Conservation (phyloP, 163 green algal species). For the Scenedesmus sp. region DNA sequence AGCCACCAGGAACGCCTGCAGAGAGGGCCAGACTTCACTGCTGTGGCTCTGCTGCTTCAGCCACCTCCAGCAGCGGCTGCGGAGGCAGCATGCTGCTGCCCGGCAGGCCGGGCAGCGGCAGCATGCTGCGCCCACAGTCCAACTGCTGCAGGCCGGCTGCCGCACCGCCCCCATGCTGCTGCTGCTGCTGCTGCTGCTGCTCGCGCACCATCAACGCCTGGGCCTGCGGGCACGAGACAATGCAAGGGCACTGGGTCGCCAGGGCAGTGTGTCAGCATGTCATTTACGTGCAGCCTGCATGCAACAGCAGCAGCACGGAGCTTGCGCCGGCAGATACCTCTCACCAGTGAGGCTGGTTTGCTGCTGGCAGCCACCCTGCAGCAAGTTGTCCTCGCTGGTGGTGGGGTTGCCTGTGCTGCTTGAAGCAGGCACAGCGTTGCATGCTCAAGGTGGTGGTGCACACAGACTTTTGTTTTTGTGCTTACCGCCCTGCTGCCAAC, state of each 20-base stretch:
- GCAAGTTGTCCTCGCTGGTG: too few relatives aligned
- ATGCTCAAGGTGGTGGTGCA: too few relatives aligned
- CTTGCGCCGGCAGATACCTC: too few relatives aligned
- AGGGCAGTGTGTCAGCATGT: too few relatives aligned
- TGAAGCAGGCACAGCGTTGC: too few relatives aligned
- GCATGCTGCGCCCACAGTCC: constrained; percentile 12
- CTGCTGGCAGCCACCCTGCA: too few relatives aligned
- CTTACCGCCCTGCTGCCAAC: background rate
- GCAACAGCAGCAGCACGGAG: too few relatives aligned
- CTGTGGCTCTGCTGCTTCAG: background rate
- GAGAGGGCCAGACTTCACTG: background rate
- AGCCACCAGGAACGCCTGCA: too few relatives aligned
- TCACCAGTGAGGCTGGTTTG: too few relatives aligned
- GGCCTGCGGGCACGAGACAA: background rate
- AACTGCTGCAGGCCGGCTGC: constrained; percentile 21
- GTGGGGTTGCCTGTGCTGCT: too few relatives aligned
- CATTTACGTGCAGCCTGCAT: too few relatives aligned
- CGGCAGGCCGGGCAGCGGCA: constrained; percentile 38
- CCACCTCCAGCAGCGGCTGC: constrained; percentile 46
- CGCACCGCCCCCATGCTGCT: background rate
- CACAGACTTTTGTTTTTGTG: too few relatives aligned
- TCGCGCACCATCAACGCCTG: constrained; percentile 33
- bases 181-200: constrained; percentile 27
- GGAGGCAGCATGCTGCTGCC: background rate
- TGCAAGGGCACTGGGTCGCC: background rate